Conservation (phyloP, 768 basidiomycete species). For the Fistulinella prunicolor region DNA sequence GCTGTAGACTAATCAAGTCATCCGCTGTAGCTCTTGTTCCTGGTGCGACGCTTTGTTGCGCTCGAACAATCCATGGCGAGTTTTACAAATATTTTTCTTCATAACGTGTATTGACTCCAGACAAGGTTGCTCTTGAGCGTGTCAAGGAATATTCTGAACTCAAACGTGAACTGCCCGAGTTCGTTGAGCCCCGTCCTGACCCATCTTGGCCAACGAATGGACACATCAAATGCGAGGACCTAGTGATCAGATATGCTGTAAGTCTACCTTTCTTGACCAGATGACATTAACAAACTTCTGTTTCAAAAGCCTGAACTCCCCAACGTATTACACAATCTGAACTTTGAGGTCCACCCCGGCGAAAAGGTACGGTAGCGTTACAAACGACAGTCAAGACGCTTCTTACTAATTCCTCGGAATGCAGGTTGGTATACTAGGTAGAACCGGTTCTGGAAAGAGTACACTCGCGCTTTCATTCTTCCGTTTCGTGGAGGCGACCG, state of each 20-base stretch:
- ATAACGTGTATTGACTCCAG: slow-evolving; percentile 1
- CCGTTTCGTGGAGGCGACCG: slow-evolving; percentile 83
- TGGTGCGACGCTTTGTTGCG: slow-evolving; percentile 80
- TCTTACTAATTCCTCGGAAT: slow-evolving; percentile 6
- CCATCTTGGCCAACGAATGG: slow-evolving; percentile 76
- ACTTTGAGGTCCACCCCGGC: slow-evolving; percentile 67
- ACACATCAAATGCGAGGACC: slow-evolving; percentile 64
- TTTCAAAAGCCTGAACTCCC: slow-evolving; percentile 73
- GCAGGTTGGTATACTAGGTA: slow-evolving; percentile 67
- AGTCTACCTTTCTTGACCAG: slow-evolving; percentile 23
- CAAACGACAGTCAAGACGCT: not conserved
- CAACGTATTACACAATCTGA: slow-evolving; percentile 76
- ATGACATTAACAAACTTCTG: not conserved
- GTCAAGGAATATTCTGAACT: slow-evolving; percentile 90
- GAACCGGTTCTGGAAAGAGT: slow-evolving; percentile 74
- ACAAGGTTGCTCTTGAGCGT: slow-evolving; percentile 78
- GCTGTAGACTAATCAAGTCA: slow-evolving; percentile 16
- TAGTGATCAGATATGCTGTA: slow-evolving; percentile 78
- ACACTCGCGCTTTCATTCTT: slow-evolving; percentile 84
- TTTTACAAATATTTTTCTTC: not conserved
- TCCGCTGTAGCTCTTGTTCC: slow-evolving; percentile 49
- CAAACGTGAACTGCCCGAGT: slow-evolving; percentile 74
- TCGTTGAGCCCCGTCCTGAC: slow-evolving; percentile 80
- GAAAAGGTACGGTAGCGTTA: slow-evolving; percentile 55
- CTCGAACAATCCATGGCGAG: slow-evolving; percentile 89